Conservation (phyloP, 805 yeast genomes). For the Wickerhamiella australiensis region DNA sequence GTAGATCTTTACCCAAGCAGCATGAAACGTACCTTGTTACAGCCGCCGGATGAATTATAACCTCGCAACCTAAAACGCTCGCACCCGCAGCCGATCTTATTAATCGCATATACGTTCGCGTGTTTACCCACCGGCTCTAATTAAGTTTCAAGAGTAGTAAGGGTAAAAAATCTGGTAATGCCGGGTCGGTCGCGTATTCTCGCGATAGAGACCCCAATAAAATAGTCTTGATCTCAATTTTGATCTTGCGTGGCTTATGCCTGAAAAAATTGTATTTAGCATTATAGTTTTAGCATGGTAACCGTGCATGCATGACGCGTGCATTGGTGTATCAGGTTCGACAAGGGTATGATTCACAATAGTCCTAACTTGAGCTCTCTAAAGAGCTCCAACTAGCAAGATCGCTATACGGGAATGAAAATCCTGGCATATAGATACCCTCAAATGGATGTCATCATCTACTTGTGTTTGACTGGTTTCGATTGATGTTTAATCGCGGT, state of each 20-base stretch:
- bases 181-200: background rate
- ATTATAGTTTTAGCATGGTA: slow-evolving; percentile 2
- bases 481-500: background rate
- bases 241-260: background rate
- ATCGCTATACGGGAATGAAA: too few species aligned
- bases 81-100: slow-evolving; percentile 1
- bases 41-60: background rate
- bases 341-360: background rate
- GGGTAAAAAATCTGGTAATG: background rate
- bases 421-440: too few species aligned
- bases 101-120: slow-evolving; percentile 1
- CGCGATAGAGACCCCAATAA: background rate
- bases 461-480: background rate
- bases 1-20: background rate
- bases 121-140: slow-evolving; percentile 1
- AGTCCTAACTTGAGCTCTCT: background rate
- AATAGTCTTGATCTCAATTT: too few species aligned
- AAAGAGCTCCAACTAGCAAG: background rate
- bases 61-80: slow-evolving; percentile 1
- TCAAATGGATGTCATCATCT: background rate
- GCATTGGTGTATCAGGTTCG: slow-evolving; percentile 2
- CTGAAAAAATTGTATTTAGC: background rate
- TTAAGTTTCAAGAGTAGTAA: background rate
- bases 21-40: slow-evolving; percentile 4
- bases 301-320: slow-evolving; percentile 4